phyloP scores from a whole-genome alignment of 805 yeast genomes.

The Kazachstania taianensis region DNA sequence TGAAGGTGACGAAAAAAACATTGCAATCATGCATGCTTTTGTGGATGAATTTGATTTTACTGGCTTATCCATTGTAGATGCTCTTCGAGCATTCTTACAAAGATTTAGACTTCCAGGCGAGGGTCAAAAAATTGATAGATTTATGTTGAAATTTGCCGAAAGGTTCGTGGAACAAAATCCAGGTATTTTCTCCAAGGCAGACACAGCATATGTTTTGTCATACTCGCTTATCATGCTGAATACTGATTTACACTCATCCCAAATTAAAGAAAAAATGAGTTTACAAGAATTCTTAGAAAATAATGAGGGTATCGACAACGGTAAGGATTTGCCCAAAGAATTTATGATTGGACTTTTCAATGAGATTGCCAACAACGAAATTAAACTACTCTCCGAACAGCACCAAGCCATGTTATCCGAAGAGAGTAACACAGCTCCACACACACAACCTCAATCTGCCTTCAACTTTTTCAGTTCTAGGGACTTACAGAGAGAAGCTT shows the following conservation, averaged over 20 bases:
- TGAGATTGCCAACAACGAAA: conserved; percentile 78
- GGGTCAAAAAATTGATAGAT: conserved; percentile 94
- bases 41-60: conserved; percentile 79
- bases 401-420: conserved; percentile 80
- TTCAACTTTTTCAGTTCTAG: conserved; percentile 58
- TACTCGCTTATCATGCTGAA: conserved; percentile 88
- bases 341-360: conserved; percentile 57
- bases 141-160: conserved; percentile 94
- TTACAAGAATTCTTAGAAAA: conserved; percentile 76
- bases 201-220: conserved; percentile 84
- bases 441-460: conserved; percentile 31
- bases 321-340: conserved; percentile 69
- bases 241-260: conserved; percentile 87
- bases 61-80: conserved; percentile 63
- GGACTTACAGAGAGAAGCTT: conserved; percentile 71
- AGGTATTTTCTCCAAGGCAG: conserved; percentile 79
- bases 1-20: conserved; percentile 69
- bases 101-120: conserved; percentile 94
- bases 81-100: conserved; percentile 76
- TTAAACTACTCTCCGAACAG: conserved; percentile 85
- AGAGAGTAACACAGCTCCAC: conserved; percentile 33
- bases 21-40: conserved; percentile 85
- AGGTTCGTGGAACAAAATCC: conserved; percentile 85
- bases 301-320: conserved; percentile 88
- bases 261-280: conserved; percentile 80